Evolutionary conservation across 1,139 yeast genomes (phyloP), one percentile per base, ranked within the genome.

Genomic region (Candida freyschussii): DNA sequence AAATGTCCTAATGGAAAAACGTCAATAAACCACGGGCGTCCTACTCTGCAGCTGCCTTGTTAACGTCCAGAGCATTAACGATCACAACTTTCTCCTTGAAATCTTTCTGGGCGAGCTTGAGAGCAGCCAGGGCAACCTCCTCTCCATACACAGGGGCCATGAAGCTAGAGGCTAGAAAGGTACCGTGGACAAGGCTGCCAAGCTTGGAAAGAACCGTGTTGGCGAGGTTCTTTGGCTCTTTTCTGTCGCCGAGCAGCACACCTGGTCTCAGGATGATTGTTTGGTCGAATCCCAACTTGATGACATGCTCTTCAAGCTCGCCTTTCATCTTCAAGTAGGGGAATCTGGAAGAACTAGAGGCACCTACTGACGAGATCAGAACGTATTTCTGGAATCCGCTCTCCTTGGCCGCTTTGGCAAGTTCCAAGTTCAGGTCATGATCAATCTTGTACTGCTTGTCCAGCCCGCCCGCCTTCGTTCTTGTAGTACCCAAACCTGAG

Each of bases 251-350:
- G 10, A 81, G 47, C 26, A 83, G 60, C 0, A 62, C 53, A 10
- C 94, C 94, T 0, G 95, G 95, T 49, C 81, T 67, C 34, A 85
- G 54, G 39, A 84, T 78, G 27, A 82, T 66, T 1, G 85, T 75
- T 34, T 73, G 63, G n/a, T 78, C 77, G 55, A 83, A 84, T 14
- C 65, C 69, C 37, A 83, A 61, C 0, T 61, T 74, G 29, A 66
- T 56, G 5, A 80, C 60, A 32, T 72, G 81, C 25, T 75, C 65
- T 51, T 81, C 91, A 36, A 80, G 61, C 37, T 72, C 64, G 13
- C 89, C 89, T 50, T 81, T 81, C 48, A 75, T 65, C 44, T 64
- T 66, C 31, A 72, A 37, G 50, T 84, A 85, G 1, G 74, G 65
- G 27, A 81, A 63, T n/a, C 45, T 48, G 0, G 91, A 79, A 19